Conservation (phyloP, 176 grass and related monocot genomes). For the Aegilops bicornis region DNA sequence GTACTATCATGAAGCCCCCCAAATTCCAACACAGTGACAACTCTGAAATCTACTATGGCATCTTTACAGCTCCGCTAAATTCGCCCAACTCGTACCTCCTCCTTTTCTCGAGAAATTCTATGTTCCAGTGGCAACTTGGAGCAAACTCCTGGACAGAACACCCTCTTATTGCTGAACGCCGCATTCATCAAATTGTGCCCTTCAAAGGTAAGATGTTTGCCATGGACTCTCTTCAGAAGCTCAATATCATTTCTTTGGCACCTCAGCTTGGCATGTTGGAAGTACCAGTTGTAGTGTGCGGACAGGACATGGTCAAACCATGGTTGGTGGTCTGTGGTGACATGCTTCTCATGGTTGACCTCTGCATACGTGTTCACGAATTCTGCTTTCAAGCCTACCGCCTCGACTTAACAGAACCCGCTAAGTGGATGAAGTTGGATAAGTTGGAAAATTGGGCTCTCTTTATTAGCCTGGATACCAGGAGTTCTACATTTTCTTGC, state of each 20-base stretch:
- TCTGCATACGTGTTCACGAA: too few species aligned
- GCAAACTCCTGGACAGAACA: constrained; percentile 26
- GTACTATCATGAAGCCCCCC: constrained; percentile 38
- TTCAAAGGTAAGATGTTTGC: constrained; percentile 34
- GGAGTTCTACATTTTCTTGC: too few species aligned
- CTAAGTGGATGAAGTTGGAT: constrained; percentile 37
- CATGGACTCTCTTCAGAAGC: neutral
- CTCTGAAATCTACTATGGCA: constrained; percentile 15
- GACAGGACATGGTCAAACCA: too few species aligned
- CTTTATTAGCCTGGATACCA: constrained; percentile 8
- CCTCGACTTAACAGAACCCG: constrained; percentile 23
- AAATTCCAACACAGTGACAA: neutral
- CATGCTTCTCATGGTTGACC: too few species aligned
- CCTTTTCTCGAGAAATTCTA: neutral
- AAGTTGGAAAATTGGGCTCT: constrained; percentile 46
- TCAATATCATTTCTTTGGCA: constrained; percentile 28
- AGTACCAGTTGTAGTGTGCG: constrained; percentile 6
- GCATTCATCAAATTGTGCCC: constrained; percentile 21
- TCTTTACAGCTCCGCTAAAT: constrained; percentile 38
- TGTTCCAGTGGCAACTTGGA: constrained; percentile 56
- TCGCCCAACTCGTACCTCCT: constrained; percentile 41
- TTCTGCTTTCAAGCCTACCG: constrained; percentile 18
- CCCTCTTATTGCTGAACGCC: neutral
- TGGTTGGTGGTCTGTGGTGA: too few species aligned
- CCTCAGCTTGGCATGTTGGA: constrained; percentile 22